phyloP scores from a whole-genome alignment of 768 basidiomycete genomes.

The Hortiboletus campestris region DNA sequence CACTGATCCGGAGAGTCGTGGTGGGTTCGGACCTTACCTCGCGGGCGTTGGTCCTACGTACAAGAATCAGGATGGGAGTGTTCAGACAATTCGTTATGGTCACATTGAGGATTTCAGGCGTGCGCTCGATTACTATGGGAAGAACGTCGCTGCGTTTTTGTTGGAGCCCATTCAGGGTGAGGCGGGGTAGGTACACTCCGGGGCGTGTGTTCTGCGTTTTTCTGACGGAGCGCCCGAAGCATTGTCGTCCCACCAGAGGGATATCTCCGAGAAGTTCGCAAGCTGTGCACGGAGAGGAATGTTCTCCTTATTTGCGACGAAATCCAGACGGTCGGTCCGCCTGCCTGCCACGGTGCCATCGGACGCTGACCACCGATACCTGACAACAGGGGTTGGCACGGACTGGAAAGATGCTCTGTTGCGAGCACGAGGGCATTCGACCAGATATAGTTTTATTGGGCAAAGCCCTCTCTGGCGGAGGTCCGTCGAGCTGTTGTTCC shows the following conservation, averaged over 20 bases:
- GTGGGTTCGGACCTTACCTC: slow-evolving; percentile 90
- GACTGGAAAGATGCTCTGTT: slow-evolving; percentile 92
- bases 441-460: slow-evolving; percentile 93
- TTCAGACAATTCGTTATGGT: slow-evolving; percentile 76
- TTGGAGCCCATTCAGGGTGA: slow-evolving; percentile 99
- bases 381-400: slow-evolving; percentile 72
- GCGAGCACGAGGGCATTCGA: slow-evolving; percentile 80
- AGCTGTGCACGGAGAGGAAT: slow-evolving; percentile 88
- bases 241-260: slow-evolving; percentile 91
- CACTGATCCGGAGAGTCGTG: slow-evolving; percentile 87
- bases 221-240: slow-evolving; percentile 37
- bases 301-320: slow-evolving; percentile 98
- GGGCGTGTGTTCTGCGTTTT: neutral
- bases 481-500: slow-evolving; percentile 41
- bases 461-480: slow-evolving; percentile 94
- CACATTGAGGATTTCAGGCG: slow-evolving; percentile 76
- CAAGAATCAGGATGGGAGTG: slow-evolving; percentile 46
- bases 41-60: slow-evolving; percentile 80
- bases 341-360: neutral
- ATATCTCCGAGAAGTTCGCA: slow-evolving; percentile 75
- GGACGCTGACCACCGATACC: slow-evolving; percentile 1
- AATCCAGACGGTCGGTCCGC: slow-evolving; percentile 78
- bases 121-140: slow-evolving; percentile 77
- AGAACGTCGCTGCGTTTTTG: slow-evolving; percentile 87
- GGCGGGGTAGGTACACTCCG: slow-evolving; percentile 67